These are phyloP conservation scores for Pseudomonodictys pantanalensis DNA, from an alignment of 495 filamentous ascomycete species.

Conservation along the genomic window DNA sequence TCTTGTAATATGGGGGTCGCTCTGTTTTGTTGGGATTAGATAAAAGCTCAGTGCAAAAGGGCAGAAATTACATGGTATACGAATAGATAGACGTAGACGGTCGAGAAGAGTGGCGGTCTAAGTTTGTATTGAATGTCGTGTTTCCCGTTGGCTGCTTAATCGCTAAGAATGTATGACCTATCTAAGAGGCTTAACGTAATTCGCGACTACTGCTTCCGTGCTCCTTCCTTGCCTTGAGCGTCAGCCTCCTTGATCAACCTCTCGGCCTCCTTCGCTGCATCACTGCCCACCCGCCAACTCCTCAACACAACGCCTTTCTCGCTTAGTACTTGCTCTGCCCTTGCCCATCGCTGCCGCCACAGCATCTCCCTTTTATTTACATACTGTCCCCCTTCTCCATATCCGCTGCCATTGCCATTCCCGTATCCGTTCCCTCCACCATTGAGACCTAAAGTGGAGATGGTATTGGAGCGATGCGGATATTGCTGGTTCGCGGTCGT, in stretches of 20 bases:
- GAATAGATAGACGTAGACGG: no score
- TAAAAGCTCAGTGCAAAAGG: no score
- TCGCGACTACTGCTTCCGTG: neutral
- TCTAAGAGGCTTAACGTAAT: no score
- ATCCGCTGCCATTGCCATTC: neutral
- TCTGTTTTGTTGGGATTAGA: no score
- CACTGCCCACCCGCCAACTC: slow-evolving; percentile 81
- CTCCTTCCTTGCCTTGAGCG: neutral
- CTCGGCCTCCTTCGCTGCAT: slow-evolving; percentile 56
- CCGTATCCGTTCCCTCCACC: slow-evolving; percentile 4
- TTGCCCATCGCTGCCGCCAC: slow-evolving; percentile 75
- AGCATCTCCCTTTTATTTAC: slow-evolving; percentile 77
- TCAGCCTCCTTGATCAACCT: slow-evolving; percentile 19
- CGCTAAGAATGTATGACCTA: no score
- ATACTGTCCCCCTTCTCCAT: slow-evolving; percentile 4
- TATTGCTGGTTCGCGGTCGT: slow-evolving; percentile 10
- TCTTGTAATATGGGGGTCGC: no score
- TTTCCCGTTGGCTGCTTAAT: no score
- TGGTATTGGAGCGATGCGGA: slow-evolving; percentile 13
- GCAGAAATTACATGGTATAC: no score
- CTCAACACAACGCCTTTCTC: slow-evolving; percentile 68
- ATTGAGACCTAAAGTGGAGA: neutral
- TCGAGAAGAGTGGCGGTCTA: no score
- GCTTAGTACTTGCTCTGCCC: slow-evolving; percentile 68
- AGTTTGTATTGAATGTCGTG: no score